Conservation (phyloP, 2,329 filamentous ascomycete genomes). For the Graphiopsis chlorocephala region DNA sequence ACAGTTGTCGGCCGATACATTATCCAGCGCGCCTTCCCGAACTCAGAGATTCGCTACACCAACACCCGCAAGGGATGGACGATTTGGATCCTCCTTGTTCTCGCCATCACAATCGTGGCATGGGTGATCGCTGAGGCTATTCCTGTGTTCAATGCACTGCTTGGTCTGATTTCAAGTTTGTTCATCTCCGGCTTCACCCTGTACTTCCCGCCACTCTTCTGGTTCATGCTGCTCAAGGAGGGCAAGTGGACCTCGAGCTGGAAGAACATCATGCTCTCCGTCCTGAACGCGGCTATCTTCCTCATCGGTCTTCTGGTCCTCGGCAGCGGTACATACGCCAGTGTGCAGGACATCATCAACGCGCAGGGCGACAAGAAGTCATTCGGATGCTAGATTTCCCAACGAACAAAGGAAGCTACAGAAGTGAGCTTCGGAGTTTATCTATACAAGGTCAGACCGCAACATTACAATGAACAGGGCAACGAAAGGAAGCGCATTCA, state of each 20-base stretch:
- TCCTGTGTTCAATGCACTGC: slow-evolving; percentile 67
- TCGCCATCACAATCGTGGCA: slow-evolving; percentile 60
- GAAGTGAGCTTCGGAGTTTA: background rate
- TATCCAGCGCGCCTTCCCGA: slow-evolving; percentile 62
- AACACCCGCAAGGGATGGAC: slow-evolving; percentile 45
- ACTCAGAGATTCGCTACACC: slow-evolving; percentile 49
- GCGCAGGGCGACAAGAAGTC: background rate
- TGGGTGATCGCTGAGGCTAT: slow-evolving; percentile 71
- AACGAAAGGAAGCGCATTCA: background rate
- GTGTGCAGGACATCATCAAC: slow-evolving; percentile 45
- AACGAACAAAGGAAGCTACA: background rate
- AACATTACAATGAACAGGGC: background rate
- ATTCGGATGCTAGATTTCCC: background rate
- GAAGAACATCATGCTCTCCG: slow-evolving; percentile 44
- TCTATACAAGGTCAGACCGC: background rate
- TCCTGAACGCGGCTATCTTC: slow-evolving; percentile 46
- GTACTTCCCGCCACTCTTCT: slow-evolving; percentile 40
- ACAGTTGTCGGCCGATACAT: slow-evolving; percentile 53
- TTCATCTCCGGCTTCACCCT: slow-evolving; percentile 65
- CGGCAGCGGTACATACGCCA: slow-evolving; percentile 45
- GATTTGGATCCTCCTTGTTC: slow-evolving; percentile 60
- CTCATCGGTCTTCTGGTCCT: slow-evolving; percentile 33
- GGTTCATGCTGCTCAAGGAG: slow-evolving; percentile 46
- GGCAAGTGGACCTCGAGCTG: slow-evolving; percentile 48
- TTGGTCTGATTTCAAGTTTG: slow-evolving; percentile 62